Evolutionary conservation across 2,329 filamentous ascomycete species (phyloP).

Genomic region (Macroventuria anomochaeta): DNA sequence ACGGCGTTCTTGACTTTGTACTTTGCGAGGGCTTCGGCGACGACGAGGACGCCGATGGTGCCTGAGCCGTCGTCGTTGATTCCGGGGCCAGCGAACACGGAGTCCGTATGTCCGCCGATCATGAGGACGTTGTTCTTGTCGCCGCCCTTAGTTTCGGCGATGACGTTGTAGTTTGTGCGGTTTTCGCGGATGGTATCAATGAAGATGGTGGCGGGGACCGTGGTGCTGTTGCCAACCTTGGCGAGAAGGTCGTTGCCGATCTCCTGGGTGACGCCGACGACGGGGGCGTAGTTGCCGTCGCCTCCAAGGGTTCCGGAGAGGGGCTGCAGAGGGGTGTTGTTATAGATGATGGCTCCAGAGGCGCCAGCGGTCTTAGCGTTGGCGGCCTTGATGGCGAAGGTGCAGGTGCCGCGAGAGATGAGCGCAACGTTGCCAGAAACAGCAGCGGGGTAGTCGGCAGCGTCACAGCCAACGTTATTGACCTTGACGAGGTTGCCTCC

Average conservation of each 20-base stretch:
- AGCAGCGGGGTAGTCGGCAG: constrained; percentile 64
- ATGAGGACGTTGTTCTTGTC: constrained; percentile 51
- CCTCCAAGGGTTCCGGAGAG: constrained; percentile 72
- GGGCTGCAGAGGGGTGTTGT: constrained; percentile 64
- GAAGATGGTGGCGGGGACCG: constrained; percentile 39
- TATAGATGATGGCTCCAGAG: constrained; percentile 73
- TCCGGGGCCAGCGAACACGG: constrained; percentile 51
- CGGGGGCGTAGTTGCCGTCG: constrained; percentile 64
- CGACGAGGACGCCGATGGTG: constrained; percentile 47
- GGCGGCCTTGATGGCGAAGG: constrained; percentile 72
- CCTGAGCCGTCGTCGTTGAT: constrained; percentile 54
- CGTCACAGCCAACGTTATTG: constrained; percentile 67
- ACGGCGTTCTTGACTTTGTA: constrained; percentile 51
- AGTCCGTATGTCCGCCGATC: constrained; percentile 51
- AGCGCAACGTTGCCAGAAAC: constrained; percentile 70
- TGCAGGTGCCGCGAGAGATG: constrained; percentile 69
- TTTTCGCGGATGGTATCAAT: constrained; percentile 55
- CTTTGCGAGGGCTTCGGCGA: constrained; percentile 49
- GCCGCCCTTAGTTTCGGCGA: constrained; percentile 49
- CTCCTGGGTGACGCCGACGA: constrained; percentile 68
- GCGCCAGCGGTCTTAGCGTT: constrained; percentile 72
- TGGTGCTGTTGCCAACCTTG: constrained; percentile 56
- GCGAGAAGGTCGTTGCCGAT: constrained; percentile 64
- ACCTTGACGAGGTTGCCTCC: constrained; percentile 67
- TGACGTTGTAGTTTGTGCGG: constrained; percentile 53